Base-by-base conservation (phyloP, 106 monocot species). In the Alisma plantagoaquatica region DNA sequence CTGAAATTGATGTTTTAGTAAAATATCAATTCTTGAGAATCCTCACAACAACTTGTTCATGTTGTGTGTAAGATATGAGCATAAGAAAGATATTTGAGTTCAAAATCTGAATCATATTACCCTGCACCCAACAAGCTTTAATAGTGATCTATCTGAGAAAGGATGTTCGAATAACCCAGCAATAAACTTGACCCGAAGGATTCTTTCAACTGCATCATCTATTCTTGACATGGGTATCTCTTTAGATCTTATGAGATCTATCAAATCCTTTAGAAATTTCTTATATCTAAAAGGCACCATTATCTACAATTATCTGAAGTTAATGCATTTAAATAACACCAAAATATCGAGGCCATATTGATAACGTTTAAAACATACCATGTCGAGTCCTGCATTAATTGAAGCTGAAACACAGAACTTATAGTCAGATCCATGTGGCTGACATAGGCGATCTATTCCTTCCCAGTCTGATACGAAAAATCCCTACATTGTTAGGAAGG, bases 301-400 rank as follows among this genome's bases (percentile, higher is more conserved):
- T 43, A 92, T 63, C 91, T 92, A 59, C 24, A 64, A 21, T 54
- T 59, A 14, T 46, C 35, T 23, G 62, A 58, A 76, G 60, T 24
- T 28, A 32, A 38, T 6, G 14, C 6, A 38, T 7, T 7, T 7
- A 14, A 7, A 38, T 9, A 49, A 38, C 16, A 24, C 11, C 15
- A 25, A 21, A 26, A 38, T 38, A 38, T 38, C 6, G 14, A 12
- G 5, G 3, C 10, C 23, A 33, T 54, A 23, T 25, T 3, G 44
- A n/a, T n/a, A n/a, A n/a, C n/a, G 3, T 21, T 31, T 18, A 23
- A 55, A 35, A 33, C 17, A 49, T 81, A 91, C 91, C 84, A 91
- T 91, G 62, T 91, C 91, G 20, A 91, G 73, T 72, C 91, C 91
- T 47, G 91, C 91, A 64, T 84, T 91, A 56, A 91, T 51, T 54